These are phyloP conservation scores for Rhododendron ferrugineum DNA, from an alignment of 148 eudicot genomes.

Conservation along the genomic window DNA sequence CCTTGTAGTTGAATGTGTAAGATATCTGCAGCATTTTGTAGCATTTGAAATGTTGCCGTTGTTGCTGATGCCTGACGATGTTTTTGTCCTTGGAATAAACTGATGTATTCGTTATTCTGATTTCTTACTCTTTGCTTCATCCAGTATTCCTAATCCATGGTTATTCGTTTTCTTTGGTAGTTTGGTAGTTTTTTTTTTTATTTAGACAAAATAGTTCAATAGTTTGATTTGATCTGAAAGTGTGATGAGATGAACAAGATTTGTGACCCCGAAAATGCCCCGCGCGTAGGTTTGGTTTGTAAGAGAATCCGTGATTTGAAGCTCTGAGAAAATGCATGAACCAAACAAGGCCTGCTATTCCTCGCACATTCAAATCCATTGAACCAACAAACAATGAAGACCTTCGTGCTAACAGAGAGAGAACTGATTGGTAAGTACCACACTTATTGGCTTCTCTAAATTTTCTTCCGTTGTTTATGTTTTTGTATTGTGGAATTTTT, in stretches of 20 bases:
- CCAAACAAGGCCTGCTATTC: neutral
- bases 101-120: neutral
- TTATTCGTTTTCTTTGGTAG: neutral
- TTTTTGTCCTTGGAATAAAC: neutral
- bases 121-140: neutral
- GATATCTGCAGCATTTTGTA: neutral
- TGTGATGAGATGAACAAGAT: neutral
- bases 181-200: neutral
- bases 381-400: neutral
- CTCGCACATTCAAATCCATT: neutral
- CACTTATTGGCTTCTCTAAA: too few relatives aligned
- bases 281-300: too few relatives aligned
- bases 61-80: slow-evolving; percentile 4
- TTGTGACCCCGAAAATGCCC: neutral
- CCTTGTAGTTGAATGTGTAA: neutral
- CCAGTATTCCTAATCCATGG: neutral
- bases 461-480: neutral
- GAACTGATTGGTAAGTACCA: neutral
- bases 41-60: neutral
- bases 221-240: neutral
- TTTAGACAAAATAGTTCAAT: too few relatives aligned
- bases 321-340: neutral
- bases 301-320: too few relatives aligned
- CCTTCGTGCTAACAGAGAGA: neutral
- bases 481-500: neutral